phyloP scores from a whole-genome alignment of 2,329 filamentous ascomycete genomes.

The Fragosphaeria purpurea region DNA sequence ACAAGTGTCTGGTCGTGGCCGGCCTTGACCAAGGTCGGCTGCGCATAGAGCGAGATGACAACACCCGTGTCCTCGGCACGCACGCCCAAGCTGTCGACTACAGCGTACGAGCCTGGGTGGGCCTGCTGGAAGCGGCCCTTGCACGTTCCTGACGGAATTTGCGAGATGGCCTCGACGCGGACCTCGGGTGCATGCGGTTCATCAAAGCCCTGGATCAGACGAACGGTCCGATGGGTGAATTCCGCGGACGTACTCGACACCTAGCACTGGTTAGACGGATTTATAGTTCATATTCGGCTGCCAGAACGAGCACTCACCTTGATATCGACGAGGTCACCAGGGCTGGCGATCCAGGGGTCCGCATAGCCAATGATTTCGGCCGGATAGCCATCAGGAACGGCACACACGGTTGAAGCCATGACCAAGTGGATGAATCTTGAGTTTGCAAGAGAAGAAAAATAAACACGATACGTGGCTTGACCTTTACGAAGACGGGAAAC shows the following conservation, averaged over 20 bases:
- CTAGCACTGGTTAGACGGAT: neutral
- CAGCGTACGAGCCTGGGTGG: neutral
- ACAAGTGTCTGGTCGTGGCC: neutral
- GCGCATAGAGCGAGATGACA: neutral
- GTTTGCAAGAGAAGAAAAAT: constrained; percentile 25
- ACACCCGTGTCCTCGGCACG: too few species aligned
- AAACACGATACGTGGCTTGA: constrained; percentile 13
- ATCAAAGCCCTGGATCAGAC: neutral
- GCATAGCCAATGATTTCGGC: constrained; percentile 4
- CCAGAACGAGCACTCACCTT: neutral
- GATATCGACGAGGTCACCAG: neutral
- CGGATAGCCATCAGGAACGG: neutral
- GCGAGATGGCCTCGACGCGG: neutral
- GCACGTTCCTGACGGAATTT: neutral
- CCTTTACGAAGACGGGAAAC: too few species aligned
- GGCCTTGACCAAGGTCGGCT: neutral
- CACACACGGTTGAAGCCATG: constrained; percentile 8
- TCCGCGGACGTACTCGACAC: neutral
- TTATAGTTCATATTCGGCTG: too few species aligned
- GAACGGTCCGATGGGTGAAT: neutral
- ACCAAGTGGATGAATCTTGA: too few species aligned
- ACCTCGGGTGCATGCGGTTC: neutral
- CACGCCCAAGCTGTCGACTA: too few species aligned
- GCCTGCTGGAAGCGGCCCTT: neutral
- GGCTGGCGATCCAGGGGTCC: constrained; percentile 4